phyloP scores from a whole-genome alignment of 23 red algal species.

The Gracilaria vermiculophylla region DNA sequence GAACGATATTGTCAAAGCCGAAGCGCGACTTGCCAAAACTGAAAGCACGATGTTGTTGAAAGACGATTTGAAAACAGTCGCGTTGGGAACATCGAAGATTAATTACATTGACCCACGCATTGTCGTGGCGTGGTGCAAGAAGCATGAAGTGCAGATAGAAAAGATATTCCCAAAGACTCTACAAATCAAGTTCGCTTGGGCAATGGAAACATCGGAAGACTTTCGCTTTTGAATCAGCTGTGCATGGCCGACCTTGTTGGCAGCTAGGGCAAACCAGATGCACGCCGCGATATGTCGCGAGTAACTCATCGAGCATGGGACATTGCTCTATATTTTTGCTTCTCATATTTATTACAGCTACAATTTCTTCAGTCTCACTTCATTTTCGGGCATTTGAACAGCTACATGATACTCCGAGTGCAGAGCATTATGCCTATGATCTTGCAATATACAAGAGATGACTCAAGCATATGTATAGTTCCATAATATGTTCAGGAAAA shows the following conservation, averaged over 20 bases:
- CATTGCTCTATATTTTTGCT: not conserved
- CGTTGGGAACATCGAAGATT: constrained; percentile 93
- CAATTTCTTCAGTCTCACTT: not conserved
- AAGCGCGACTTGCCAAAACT: constrained; percentile 71
- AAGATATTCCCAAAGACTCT: constrained; percentile 91
- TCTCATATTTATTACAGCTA: not conserved
- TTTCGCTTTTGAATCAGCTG: constrained; percentile 30
- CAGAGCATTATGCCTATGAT: not conserved
- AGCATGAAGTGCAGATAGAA: constrained; percentile 91
- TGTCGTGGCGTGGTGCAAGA: constrained; percentile 99
- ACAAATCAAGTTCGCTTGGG: constrained; percentile 92
- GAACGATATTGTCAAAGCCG: constrained; percentile 38
- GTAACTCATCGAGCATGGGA: too few species aligned
- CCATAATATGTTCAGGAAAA: not conserved
- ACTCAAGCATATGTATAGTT: not conserved
- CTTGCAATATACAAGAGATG: not conserved
- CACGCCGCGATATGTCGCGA: too few species aligned
- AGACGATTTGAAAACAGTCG: constrained; percentile 95
- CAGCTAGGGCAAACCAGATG: not conserved
- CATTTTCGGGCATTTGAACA: not conserved
- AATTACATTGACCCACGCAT: constrained; percentile 99
- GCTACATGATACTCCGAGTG: not conserved
- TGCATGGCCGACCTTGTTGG: not conserved
- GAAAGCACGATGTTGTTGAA: constrained; percentile 72
- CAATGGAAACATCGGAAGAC: constrained; percentile 84